These are phyloP conservation scores for Mercurialis annua DNA, from an alignment of 345 rosid species.

Conservation along the genomic window DNA sequence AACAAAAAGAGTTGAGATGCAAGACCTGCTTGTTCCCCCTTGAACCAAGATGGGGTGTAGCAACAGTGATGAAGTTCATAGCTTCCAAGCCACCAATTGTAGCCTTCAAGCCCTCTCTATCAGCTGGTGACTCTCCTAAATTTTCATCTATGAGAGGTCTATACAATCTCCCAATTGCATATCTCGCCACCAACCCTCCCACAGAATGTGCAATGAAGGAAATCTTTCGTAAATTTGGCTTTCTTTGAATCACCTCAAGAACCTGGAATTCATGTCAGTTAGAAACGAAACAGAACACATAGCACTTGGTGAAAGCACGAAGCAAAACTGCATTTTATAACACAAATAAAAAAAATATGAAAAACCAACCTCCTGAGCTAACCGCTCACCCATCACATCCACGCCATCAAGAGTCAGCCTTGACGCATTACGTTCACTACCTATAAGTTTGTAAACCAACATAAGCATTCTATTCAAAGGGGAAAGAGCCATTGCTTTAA, in stretches of 20 bases:
- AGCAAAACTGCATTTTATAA: background rate
- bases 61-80: slow-evolving; percentile 83
- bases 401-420: slow-evolving; percentile 80
- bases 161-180: slow-evolving; percentile 85
- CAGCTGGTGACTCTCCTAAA: slow-evolving; percentile 24
- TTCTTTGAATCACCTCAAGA: slow-evolving; percentile 62
- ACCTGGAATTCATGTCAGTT: slow-evolving; percentile 44
- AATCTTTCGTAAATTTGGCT: slow-evolving; percentile 64
- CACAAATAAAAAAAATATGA: slow-evolving; percentile 5
- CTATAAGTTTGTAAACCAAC: slow-evolving; percentile 34
- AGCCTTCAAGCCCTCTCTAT: slow-evolving; percentile 34
- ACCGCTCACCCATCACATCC: slow-evolving; percentile 96
- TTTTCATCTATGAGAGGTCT: slow-evolving; percentile 43
- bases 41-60: slow-evolving; percentile 97
- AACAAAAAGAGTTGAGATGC: background rate
- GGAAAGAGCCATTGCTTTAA: background rate
- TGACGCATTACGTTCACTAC: slow-evolving; percentile 71
- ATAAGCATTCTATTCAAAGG: background rate
- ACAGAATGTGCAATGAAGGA: slow-evolving; percentile 91
- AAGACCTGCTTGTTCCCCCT: slow-evolving; percentile 91
- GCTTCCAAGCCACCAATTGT: slow-evolving; percentile 85
- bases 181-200: slow-evolving; percentile 91
- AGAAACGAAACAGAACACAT: slow-evolving; percentile 4
- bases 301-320: background rate
- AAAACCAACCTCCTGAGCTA: slow-evolving; percentile 70